phyloP scores from a whole-genome alignment of 208 protist genomes.

The Balamuthia mandrillaris region DNA sequence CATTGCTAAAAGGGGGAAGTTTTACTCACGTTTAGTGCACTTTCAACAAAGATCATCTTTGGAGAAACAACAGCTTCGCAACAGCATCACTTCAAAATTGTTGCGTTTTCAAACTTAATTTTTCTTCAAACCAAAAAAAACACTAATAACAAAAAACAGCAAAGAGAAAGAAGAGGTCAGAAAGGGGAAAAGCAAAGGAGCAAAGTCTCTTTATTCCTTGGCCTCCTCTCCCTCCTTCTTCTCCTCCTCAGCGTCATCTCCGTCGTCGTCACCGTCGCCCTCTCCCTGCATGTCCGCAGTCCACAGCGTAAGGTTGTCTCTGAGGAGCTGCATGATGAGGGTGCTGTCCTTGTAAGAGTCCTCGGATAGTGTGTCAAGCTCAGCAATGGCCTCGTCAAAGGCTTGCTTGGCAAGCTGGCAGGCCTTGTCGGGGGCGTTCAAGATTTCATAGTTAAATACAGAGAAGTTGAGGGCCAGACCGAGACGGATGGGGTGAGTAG shows the following conservation, averaged over 20 bases:
- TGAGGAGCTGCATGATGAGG: conserved; percentile 84
- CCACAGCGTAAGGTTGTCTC: conserved; percentile 85
- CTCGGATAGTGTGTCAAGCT: conserved; percentile 77
- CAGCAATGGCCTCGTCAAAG: conserved; percentile 81
- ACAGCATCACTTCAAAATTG: no score
- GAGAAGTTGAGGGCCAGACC: conserved; percentile 85
- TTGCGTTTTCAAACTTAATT: no score
- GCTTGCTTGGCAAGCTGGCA: conserved; percentile 80
- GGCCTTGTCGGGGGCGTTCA: conserved; percentile 65
- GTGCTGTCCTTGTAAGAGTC: conserved; percentile 78
- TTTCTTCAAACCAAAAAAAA: no score
- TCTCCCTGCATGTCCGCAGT: conserved; percentile 60
- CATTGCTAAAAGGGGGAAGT: no score
- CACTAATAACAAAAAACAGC: no score
- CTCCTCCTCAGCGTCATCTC: not conserved
- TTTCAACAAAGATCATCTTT: no score
- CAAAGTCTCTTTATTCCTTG: no score
- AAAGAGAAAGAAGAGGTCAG: no score
- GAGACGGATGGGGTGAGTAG: conserved; percentile 81
- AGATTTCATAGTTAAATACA: conserved; percentile 85
- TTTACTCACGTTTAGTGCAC: no score
- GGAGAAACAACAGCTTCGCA: no score
- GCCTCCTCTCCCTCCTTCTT: no score
- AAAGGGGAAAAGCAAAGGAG: no score
- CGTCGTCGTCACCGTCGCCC: not conserved